Conservation (phyloP, 805 yeast species). For the Monosporozyma servazzii region DNA sequence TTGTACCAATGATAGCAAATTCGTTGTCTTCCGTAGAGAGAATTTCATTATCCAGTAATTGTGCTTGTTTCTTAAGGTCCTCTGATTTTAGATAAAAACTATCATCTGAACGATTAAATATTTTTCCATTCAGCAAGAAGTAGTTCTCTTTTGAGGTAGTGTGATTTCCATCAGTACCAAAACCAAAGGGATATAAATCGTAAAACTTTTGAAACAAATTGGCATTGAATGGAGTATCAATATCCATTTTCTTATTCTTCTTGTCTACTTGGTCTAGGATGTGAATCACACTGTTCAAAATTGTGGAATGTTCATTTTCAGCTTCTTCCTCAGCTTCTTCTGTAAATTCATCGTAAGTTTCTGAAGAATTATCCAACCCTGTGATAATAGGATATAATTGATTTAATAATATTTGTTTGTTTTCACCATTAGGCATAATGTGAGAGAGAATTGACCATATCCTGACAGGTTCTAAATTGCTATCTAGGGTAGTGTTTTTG, state of each 20-base stretch:
- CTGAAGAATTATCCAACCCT: slow-evolving; percentile 1
- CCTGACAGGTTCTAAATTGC: slow-evolving; percentile 4
- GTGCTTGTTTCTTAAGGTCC: slow-evolving; percentile 21
- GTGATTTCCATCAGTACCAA: not conserved
- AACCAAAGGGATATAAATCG: slow-evolving; percentile 12
- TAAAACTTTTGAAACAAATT: slow-evolving; percentile 11
- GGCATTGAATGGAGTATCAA: slow-evolving; percentile 5
- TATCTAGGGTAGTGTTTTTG: not conserved
- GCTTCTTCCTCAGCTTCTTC: slow-evolving; percentile 6
- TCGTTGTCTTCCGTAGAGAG: slow-evolving; percentile 45
- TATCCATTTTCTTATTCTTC: slow-evolving; percentile 6
- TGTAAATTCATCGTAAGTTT: not conserved
- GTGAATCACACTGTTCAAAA: slow-evolving; percentile 1
- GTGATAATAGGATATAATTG: slow-evolving; percentile 11
- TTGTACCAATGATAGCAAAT: slow-evolving; percentile 40
- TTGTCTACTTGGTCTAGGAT: not conserved
- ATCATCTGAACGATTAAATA: slow-evolving; percentile 59
- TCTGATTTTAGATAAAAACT: slow-evolving; percentile 68
- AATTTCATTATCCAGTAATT: slow-evolving; percentile 13
- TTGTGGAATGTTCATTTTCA: slow-evolving; percentile 1
- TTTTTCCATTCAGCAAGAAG: slow-evolving; percentile 20
- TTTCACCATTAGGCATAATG: slow-evolving; percentile 5
- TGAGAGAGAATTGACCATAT: slow-evolving; percentile 10
- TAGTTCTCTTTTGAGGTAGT: slow-evolving; percentile 6
- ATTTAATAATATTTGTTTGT: slow-evolving; percentile 1